Evolutionary conservation across 2,329 filamentous ascomycete genomes (phyloP).

Genomic region (Sporothrix euskadiensis): DNA sequence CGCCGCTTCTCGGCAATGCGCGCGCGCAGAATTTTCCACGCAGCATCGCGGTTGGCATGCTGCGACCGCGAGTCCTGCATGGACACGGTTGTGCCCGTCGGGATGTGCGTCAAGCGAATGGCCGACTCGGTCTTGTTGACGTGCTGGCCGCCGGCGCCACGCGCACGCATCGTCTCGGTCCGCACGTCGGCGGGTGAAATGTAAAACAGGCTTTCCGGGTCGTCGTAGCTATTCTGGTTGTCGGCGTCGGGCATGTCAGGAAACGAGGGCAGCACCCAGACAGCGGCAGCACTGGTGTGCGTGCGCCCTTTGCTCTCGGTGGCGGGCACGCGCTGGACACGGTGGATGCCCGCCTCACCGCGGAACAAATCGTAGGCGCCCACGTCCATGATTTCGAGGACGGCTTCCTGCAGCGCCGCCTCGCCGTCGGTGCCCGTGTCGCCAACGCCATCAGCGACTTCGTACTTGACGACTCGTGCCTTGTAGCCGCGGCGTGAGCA

Average conservation of each 20-base stretch:
- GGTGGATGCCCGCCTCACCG: constrained; percentile 89
- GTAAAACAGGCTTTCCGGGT: constrained; percentile 90
- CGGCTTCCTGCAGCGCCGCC: constrained; percentile 76
- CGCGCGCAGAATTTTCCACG: constrained; percentile 81
- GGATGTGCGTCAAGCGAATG: constrained; percentile 85
- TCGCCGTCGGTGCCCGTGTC: constrained; percentile 59
- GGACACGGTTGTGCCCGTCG: constrained; percentile 80
- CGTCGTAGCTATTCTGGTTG: constrained; percentile 63
- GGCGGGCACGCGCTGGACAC: constrained; percentile 88
- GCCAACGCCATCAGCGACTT: constrained; percentile 67
- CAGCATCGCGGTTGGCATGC: constrained; percentile 80
- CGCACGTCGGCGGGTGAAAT: constrained; percentile 80
- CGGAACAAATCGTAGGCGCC: constrained; percentile 81
- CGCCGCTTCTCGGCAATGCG: constrained; percentile 76
- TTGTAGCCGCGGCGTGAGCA: constrained; percentile 70
- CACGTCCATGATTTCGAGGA: constrained; percentile 75
- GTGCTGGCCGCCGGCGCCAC: constrained; percentile 93
- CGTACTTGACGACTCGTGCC: constrained; percentile 73
- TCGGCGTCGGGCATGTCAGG: constrained; percentile 36
- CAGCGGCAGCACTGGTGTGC: constrained; percentile 88
- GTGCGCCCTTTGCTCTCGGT: constrained; percentile 90
- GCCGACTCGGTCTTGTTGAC: constrained; percentile 98
- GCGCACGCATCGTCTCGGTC: constrained; percentile 85
- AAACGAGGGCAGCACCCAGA: constrained; percentile 88
- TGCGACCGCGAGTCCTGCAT: constrained; percentile 95